phyloP scores from a whole-genome alignment of 805 yeast genomes.

The Wickerhamomyces strasburgensis region DNA sequence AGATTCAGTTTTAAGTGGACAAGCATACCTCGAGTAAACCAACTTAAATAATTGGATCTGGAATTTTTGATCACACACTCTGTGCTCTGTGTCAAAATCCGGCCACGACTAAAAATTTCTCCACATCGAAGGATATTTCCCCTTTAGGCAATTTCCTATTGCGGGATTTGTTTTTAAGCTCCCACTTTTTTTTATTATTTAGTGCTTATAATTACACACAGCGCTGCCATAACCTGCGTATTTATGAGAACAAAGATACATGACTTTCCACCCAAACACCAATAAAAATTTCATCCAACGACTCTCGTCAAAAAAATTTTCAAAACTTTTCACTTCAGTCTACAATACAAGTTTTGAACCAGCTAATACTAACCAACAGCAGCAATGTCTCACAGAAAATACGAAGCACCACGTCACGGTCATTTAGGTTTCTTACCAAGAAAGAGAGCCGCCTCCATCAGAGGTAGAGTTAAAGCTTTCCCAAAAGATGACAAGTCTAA shows the following conservation, averaged over 20 bases:
- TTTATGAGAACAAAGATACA: no score
- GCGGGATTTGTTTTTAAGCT: no score
- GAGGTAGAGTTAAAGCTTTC: slow-evolving; percentile 99
- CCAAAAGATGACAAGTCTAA: slow-evolving; percentile 97
- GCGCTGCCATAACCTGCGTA: no score
- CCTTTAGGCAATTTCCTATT: no score
- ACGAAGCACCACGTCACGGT: slow-evolving; percentile 99
- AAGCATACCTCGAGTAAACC: no score
- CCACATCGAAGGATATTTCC: no score
- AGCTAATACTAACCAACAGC: slow-evolving; percentile 21
- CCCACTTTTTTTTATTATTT: no score
- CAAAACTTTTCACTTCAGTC: slow-evolving; percentile 16
- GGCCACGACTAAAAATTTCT: no score
- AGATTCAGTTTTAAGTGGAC: no score
- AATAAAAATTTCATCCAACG: background rate
- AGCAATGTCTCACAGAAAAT: slow-evolving; percentile 99
- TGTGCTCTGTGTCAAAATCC: no score
- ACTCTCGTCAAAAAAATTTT: slow-evolving; percentile 8
- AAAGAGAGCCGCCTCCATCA: slow-evolving; percentile 98
- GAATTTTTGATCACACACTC: no score
- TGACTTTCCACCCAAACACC: background rate
- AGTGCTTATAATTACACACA: background rate
- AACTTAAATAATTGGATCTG: no score
- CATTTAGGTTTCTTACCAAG: slow-evolving; percentile 99
- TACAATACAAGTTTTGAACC: slow-evolving; percentile 6